Percentiles rank a stretch among this genome's conserved stretches.
phyloP scores from a whole-genome alignment of 768 basidiomycete species.

The Mycena vulgaris region DNA sequence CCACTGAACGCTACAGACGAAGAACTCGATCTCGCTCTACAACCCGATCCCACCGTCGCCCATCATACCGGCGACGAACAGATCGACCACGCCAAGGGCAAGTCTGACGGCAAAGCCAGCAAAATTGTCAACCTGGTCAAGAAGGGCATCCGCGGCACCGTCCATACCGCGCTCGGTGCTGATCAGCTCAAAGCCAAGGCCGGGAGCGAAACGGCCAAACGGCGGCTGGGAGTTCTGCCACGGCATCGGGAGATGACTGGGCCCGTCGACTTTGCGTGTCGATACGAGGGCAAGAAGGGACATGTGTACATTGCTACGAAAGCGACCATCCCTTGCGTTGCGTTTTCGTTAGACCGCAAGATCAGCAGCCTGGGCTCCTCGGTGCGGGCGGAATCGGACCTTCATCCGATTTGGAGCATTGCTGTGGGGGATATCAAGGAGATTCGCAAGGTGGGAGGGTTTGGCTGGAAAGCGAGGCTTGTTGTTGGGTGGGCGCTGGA shows the following conservation, averaged over 20 bases:
- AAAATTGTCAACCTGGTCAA: slow-evolving; percentile 25
- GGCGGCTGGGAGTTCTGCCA: slow-evolving; percentile 25
- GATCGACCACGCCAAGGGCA: slow-evolving; percentile 26
- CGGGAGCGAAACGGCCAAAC: slow-evolving; percentile 24
- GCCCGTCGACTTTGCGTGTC: slow-evolving; percentile 28
- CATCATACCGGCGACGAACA: slow-evolving; percentile 21
- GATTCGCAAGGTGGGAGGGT: slow-evolving; percentile 52
- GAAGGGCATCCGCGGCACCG: slow-evolving; percentile 24
- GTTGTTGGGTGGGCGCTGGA: slow-evolving; percentile 52
- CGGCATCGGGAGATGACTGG: slow-evolving; percentile 27
- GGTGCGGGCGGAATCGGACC: slow-evolving; percentile 15
- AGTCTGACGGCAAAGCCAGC: slow-evolving; percentile 21
- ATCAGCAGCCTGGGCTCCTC: slow-evolving; percentile 22
- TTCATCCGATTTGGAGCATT: slow-evolving; percentile 45
- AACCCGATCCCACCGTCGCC: slow-evolving; percentile 21
- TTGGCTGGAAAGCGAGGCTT: slow-evolving; percentile 57
- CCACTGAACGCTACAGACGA: slow-evolving; percentile 29
- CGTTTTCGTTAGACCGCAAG: slow-evolving; percentile 25
- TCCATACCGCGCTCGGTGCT: slow-evolving; percentile 24
- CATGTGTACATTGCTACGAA: slow-evolving; percentile 23
- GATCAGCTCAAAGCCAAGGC: slow-evolving; percentile 30
- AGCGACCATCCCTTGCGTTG: slow-evolving; percentile 26
- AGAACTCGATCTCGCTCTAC: slow-evolving; percentile 26
- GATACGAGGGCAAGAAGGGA: slow-evolving; percentile 29
- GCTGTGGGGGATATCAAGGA: slow-evolving; percentile 49